Base-by-base conservation (phyloP, 1,284 basidiomycete species). In the Malassezia dermatis region DNA sequence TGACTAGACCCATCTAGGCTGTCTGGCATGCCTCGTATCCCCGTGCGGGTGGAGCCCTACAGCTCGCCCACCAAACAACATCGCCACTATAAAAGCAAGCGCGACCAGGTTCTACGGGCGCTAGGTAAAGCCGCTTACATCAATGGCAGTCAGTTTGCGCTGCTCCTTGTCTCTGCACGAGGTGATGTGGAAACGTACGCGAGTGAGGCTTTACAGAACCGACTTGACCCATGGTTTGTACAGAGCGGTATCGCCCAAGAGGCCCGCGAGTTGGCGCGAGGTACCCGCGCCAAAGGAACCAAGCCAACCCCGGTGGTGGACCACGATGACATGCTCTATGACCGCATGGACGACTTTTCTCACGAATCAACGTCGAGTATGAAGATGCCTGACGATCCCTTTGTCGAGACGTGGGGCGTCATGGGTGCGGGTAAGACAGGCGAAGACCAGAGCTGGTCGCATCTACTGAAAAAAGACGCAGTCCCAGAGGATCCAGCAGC, bases 131-230 rank as follows among this genome's bases (percentile, higher is more conserved):
- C 70, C 2, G 69, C 66, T 15, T 68, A 68, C 66, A 78, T 79
- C 75, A 80, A 80, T 64, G 79, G 79, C 15, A 76, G 75, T 19
- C 79, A 80, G 58, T 81, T 79, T 65, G 78, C 79, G 52, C 77
- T 81, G 57, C 67, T 79, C 48, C 79, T 77, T 73, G 78, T 80
- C 51, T 77, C 76, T 3, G 77, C 79, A 11, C 75, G 77, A 31
- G 79, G 79, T 8, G 77, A 79, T 56, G 76, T 79, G n/a, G 79
- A 81, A 63, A 76, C 77, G 23, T 80, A 78, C 63, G 79, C 79
- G 13, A 78, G 76, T 53, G 78, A 79, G 54, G 70, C 70, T 15
- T 58, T 71, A 1, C 69, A 69, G 35, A 51, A 48, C n/a, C 46
- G 63, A 6, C 43, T 71, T 4, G 67, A 69, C 19, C 61, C 65